Percentiles rank a stretch among this genome's conserved stretches.
phyloP scores from a whole-genome alignment of 306 rosid genomes.

The barrel medic (Medicago truncatula) region DNA sequence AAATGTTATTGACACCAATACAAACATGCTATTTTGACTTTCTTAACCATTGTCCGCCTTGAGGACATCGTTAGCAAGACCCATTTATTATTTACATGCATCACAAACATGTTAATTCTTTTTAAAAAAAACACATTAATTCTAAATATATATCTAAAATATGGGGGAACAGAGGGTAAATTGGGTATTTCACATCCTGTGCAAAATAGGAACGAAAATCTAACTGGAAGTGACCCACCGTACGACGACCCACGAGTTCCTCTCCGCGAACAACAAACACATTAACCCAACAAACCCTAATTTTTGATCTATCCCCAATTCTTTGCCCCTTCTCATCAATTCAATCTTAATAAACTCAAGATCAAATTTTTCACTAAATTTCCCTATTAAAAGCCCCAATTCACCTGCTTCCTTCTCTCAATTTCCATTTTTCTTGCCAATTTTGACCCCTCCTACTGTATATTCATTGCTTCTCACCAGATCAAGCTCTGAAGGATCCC shows the following conservation, averaged over 20 bases:
- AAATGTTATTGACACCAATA: too few species aligned
- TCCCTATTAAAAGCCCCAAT: constrained; percentile 31
- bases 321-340: constrained; percentile 25
- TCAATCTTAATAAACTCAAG: constrained; percentile 24
- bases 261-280: constrained; percentile 55
- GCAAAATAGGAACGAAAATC: constrained; percentile 44
- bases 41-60: too few species aligned
- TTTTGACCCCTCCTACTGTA: constrained; percentile 2
- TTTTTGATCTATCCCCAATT: constrained; percentile 47
- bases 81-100: too few species aligned
- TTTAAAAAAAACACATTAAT: too few species aligned
- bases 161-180: constrained; percentile 43
- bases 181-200: constrained; percentile 36
- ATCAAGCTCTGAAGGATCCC: constrained; percentile 50
- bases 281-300: constrained; percentile 67
- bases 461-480: constrained; percentile 34
- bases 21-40: too few species aligned
- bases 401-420: constrained; percentile 24
- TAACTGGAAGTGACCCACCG: constrained; percentile 67
- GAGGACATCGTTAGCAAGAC: too few species aligned
- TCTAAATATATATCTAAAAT: too few species aligned
- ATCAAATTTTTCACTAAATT: constrained; percentile 29
- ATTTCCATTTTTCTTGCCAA: constrained; percentile 20
- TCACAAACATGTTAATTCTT: too few species aligned
- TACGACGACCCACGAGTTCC: constrained; percentile 64